phyloP scores from a whole-genome alignment of 225 moss, liverwort and hornwort genomes.

The Climacium dendroides region DNA sequence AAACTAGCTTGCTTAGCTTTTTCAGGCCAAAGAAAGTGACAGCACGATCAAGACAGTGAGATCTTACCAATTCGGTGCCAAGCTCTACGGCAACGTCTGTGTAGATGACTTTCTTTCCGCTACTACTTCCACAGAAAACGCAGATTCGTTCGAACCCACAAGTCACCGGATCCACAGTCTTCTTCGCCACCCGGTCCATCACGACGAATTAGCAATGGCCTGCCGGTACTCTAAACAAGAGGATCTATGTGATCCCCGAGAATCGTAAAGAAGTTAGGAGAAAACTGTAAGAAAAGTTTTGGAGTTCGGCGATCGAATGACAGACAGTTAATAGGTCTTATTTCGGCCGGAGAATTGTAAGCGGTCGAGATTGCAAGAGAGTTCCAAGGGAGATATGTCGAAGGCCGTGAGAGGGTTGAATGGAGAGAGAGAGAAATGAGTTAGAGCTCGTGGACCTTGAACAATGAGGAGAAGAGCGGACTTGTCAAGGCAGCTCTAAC shows the following conservation, averaged over 20 bases:
- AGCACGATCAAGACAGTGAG: too few species aligned
- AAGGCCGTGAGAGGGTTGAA: not conserved
- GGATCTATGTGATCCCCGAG: too few species aligned
- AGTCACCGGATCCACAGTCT: not conserved
- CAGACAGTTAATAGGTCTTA: too few species aligned
- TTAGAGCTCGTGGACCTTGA: not conserved
- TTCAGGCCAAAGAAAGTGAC: not conserved
- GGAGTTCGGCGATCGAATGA: not conserved
- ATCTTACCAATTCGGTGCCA: not conserved
- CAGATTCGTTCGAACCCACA: not conserved
- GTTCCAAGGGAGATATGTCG: too few species aligned
- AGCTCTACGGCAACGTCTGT: not conserved
- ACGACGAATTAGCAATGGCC: not conserved
- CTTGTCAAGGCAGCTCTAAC: not conserved
- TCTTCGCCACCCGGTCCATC: not conserved
- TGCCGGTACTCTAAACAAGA: not conserved
- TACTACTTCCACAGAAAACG: not conserved
- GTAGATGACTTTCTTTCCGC: not conserved
- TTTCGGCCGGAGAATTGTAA: not conserved
- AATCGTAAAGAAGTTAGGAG: not conserved
- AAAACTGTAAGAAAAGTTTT: not conserved
- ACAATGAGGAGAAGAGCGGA: not conserved
- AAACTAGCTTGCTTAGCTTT: not conserved
- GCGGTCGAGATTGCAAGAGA: not conserved
- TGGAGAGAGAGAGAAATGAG: not conserved